phyloP scores from a whole-genome alignment of 2,329 filamentous ascomycete species.

The Chaetothyriales sp. region DNA sequence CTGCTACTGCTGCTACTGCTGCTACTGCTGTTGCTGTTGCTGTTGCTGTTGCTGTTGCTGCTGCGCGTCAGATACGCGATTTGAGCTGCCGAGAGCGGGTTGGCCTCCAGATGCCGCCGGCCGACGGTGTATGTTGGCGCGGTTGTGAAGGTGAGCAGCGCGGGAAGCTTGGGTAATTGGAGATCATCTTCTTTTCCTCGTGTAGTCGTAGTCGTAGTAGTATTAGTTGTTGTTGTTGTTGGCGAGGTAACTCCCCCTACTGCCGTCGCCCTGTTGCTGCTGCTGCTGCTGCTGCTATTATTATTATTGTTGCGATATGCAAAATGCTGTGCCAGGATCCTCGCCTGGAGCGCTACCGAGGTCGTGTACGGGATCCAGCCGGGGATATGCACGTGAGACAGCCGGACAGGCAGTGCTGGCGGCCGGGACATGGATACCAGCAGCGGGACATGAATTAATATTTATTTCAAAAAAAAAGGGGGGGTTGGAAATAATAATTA shows the following conservation, averaged over 20 bases:
- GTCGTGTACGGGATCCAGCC: slow-evolving; percentile 38
- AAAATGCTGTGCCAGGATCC: slow-evolving; percentile 23
- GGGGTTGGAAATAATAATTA: too few species aligned
- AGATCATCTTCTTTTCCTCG: neutral
- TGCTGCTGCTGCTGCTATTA: too few species aligned
- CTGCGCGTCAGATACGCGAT: slow-evolving; percentile 24
- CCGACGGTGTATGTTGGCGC: slow-evolving; percentile 79
- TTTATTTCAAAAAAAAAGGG: too few species aligned
- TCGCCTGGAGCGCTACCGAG: slow-evolving; percentile 42
- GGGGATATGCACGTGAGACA: slow-evolving; percentile 47
- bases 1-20: too few species aligned
- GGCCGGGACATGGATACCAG: neutral
- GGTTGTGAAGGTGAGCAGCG: slow-evolving; percentile 69
- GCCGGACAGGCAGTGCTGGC: slow-evolving; percentile 7
- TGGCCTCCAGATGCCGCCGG: slow-evolving; percentile 49
- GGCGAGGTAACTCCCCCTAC: too few species aligned
- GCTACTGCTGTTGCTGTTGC: too few species aligned
- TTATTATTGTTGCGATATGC: slow-evolving; percentile 12
- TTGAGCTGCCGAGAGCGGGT: slow-evolving; percentile 20
- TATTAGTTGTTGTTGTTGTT: too few species aligned
- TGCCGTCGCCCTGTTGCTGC: too few species aligned
- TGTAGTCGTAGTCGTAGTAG: neutral
- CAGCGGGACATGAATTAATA: neutral
- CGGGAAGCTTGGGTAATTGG: too few species aligned
- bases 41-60: too few species aligned